phyloP scores from a whole-genome alignment of 164 flowering plant genomes.

The Magnolia sinica region DNA sequence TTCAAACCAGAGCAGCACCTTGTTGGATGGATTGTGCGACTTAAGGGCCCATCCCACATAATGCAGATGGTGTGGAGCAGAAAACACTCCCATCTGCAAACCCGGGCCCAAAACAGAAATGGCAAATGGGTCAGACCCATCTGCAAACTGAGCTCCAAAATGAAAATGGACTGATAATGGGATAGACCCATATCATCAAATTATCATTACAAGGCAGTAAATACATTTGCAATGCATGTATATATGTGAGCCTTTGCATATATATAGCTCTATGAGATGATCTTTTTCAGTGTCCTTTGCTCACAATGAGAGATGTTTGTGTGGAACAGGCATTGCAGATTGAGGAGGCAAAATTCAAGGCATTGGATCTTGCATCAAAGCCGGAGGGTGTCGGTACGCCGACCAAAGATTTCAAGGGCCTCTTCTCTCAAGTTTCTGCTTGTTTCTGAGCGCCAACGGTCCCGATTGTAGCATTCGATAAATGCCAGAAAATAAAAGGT shows the following conservation, averaged over 20 bases:
- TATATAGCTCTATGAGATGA: background rate
- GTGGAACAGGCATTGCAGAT: conserved; percentile 66
- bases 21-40: too few species aligned
- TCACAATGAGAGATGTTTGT: background rate
- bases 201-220: background rate
- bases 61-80: too few species aligned
- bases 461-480: background rate
- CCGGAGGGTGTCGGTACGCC: conserved; percentile 86
- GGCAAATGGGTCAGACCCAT: too few species aligned
- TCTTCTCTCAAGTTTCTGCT: conserved; percentile 64
- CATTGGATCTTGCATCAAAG: conserved; percentile 83
- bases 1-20: too few species aligned
- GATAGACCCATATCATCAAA: background rate
- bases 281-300: background rate
- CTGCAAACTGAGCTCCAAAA: too few species aligned
- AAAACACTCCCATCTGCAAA: too few species aligned
- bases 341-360: conserved; percentile 84
- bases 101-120: too few species aligned
- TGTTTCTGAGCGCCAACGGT: conserved; percentile 39
- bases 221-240: background rate
- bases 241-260: background rate
- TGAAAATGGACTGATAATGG: too few species aligned
- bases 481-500: too few species aligned
- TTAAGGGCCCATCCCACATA: too few species aligned
- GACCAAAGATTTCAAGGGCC: conserved; percentile 78